Percentiles rank a stretch among this genome's conserved stretches.
These are phyloP conservation scores for Plasmodium cynomolgi DNA, from an alignment of 169 alveolate species.

Conservation along the genomic window DNA sequence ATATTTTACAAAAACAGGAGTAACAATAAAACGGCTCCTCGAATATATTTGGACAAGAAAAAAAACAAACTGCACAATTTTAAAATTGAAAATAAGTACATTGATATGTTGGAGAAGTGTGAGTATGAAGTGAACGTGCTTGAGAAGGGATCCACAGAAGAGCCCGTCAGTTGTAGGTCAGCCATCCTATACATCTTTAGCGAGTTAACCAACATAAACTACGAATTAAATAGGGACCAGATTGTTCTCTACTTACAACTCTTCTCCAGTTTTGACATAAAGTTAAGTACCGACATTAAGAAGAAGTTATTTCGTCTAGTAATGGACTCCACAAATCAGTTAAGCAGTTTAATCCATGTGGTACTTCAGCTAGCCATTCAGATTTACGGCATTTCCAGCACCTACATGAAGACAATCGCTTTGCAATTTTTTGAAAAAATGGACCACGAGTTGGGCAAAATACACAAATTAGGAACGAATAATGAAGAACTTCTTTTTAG, in stretches of 20 bases:
- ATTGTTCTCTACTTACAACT: constrained; percentile 23
- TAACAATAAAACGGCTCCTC: neutral
- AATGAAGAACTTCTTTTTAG: neutral
- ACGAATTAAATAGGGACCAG: constrained; percentile 48
- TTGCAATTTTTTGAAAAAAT: constrained; percentile 45
- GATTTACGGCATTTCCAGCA: constrained; percentile 46
- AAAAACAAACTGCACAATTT: constrained; percentile 50
- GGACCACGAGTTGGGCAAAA: constrained; percentile 20
- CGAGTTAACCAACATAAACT: constrained; percentile 44
- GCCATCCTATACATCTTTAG: constrained; percentile 55
- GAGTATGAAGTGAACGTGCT: constrained; percentile 46
- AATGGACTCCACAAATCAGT: neutral
- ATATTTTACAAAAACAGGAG: constrained; percentile 53
- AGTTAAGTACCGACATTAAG: constrained; percentile 37
- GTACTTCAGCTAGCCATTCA: constrained; percentile 13
- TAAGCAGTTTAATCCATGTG: neutral
- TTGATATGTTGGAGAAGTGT: constrained; percentile 40
- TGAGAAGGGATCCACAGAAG: neutral
- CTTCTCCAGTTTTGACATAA: constrained; percentile 59
- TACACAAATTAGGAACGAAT: neutral
- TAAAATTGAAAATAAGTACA: constrained; percentile 65
- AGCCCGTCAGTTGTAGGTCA: constrained; percentile 58
- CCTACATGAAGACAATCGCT: constrained; percentile 49
- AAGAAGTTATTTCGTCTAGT: constrained; percentile 40
- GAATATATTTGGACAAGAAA: constrained; percentile 29